phyloP scores from a whole-genome alignment of 345 rosid species.

The Pistacia atlantica region DNA sequence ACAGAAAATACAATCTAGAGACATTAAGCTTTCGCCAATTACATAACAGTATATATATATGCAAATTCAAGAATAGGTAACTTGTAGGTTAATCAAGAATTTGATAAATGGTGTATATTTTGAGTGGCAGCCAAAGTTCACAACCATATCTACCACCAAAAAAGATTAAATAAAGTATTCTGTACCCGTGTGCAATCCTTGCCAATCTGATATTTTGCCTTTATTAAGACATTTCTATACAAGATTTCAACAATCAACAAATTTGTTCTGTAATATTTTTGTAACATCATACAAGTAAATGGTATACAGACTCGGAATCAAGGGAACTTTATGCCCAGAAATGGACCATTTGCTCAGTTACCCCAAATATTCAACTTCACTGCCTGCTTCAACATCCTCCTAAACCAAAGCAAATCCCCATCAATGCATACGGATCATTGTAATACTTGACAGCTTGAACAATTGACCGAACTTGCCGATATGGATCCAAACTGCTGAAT shows the following conservation, averaged over 20 bases:
- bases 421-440: constrained; percentile 34
- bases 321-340: background rate
- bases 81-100: no score
- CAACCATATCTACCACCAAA: background rate
- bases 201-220: no score
- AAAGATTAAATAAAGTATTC: background rate
- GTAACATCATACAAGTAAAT: background rate
- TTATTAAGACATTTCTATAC: no score
- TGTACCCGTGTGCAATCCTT: background rate
- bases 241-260: background rate
- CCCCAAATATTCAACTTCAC: background rate
- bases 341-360: background rate
- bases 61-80: background rate
- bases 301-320: background rate
- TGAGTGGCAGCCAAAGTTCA: background rate
- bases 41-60: background rate
- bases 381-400: constrained; percentile 14
- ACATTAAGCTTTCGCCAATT: background rate
- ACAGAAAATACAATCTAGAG: constrained; percentile 39
- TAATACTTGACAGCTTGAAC: constrained; percentile 42
- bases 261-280: background rate
- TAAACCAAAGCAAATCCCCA: constrained; percentile 31
- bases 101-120: background rate
- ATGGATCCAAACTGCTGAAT: constrained; percentile 31
- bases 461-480: constrained; percentile 31